Conservation (phyloP, 305 asterid genomes). For the Lippia alba region DNA sequence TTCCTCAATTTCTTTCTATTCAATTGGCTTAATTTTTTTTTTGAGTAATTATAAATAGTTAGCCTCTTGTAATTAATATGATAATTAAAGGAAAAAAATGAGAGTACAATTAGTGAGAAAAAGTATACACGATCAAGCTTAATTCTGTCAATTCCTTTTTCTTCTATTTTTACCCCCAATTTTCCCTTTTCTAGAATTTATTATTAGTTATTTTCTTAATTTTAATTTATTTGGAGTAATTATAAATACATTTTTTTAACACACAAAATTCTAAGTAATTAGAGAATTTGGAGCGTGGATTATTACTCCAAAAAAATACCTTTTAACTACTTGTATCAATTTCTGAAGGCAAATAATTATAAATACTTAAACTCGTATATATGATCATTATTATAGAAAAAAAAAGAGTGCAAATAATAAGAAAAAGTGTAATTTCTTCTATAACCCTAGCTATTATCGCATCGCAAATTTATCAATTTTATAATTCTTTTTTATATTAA, state of each 20-base stretch:
- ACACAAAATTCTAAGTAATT: too few relatives aligned
- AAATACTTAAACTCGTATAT: not conserved
- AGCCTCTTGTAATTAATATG: too few relatives aligned
- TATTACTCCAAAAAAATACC: too few relatives aligned
- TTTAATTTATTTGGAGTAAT: constrained; percentile 3
- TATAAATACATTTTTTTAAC: not conserved
- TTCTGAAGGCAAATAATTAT: constrained; percentile 9
- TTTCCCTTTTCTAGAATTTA: not conserved
- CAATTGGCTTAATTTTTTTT: constrained; percentile 11
- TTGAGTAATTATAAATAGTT: constrained; percentile 7
- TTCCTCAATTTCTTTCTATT: not conserved
- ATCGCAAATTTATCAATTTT: too few relatives aligned
- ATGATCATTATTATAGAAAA: too few relatives aligned
- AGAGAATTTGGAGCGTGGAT: too few relatives aligned
- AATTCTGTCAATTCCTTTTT: not conserved
- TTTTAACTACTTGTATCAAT: not conserved
- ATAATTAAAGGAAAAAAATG: too few relatives aligned
- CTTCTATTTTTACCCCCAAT: not conserved
- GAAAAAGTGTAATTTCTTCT: not conserved
- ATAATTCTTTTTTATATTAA: too few relatives aligned
- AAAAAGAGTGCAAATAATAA: too few relatives aligned
- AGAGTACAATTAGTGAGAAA: too few relatives aligned
- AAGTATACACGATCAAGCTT: not conserved
- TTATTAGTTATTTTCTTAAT: constrained; percentile 15
- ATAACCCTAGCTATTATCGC: too few relatives aligned